Percentiles rank a stretch among this genome's conserved stretches.
Evolutionary conservation across 257 asterid species (phyloP).

Genomic region (Prunella vulgaris): DNA sequence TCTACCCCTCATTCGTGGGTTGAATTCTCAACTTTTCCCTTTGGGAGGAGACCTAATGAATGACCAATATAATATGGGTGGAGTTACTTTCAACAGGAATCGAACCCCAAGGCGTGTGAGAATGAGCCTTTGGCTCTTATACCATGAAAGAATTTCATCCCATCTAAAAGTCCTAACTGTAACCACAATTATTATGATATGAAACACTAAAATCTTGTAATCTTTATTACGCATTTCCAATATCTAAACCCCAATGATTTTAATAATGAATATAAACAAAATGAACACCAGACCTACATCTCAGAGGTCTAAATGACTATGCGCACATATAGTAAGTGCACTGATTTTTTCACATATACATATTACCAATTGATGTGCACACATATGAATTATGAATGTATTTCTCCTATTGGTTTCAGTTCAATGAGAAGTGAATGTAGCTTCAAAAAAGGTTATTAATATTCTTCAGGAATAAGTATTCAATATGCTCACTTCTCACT

Average conservation of each 20-base stretch:
- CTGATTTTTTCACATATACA: background rate
- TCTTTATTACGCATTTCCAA: too few species aligned
- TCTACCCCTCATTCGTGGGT: too few species aligned
- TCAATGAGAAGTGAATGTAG: conserved; percentile 1
- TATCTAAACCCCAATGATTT: too few species aligned
- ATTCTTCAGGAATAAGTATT: background rate
- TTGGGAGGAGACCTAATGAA: too few species aligned
- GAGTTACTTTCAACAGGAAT: too few species aligned
- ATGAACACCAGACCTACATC: background rate
- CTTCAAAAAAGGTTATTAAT: background rate
- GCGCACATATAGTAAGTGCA: background rate
- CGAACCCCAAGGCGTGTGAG: too few species aligned
- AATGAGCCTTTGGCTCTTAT: too few species aligned
- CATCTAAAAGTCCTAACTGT: too few species aligned
- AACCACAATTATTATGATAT: background rate
- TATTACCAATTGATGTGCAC: background rate
- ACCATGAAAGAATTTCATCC: too few species aligned
- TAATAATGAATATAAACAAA: background rate
- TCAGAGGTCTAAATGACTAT: background rate
- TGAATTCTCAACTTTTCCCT: too few species aligned
- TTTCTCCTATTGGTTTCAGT: conserved; percentile 6
- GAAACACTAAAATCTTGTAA: conserved; percentile 5
- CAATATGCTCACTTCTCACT: conserved; percentile 4
- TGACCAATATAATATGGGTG: too few species aligned
- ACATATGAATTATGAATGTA: background rate